A percentile compares a stretch with the other conserved stretches of the same genome.
Conservation (phyloP, 2,329 filamentous ascomycete genomes). For the Clarireedia monteithiana region DNA sequence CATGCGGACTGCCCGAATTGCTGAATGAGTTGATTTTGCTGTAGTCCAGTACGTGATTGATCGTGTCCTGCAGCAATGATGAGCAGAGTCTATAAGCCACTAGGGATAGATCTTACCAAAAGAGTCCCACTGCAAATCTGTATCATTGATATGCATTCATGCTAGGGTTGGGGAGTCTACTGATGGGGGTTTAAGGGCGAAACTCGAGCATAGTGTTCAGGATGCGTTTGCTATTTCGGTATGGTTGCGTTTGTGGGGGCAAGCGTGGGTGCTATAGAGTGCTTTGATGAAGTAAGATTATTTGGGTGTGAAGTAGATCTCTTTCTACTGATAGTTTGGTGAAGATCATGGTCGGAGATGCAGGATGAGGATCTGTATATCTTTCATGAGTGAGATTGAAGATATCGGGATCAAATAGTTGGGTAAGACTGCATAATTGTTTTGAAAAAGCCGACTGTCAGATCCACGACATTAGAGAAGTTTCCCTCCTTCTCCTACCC, state of each 20-base stretch:
- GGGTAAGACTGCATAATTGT: no score
- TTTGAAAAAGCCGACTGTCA: no score
- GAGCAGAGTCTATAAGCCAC: background rate
- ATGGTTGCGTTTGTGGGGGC: constrained; percentile 16
- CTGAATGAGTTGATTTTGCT: constrained; percentile 43
- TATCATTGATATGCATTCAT: constrained; percentile 29
- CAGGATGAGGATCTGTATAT: no score
- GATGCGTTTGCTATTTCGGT: constrained; percentile 18
- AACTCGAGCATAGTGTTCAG: constrained; percentile 16
- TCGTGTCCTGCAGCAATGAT: constrained; percentile 33
- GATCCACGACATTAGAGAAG: no score
- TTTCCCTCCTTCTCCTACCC: no score
- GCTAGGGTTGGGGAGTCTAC: constrained; percentile 11
- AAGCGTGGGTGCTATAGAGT: constrained; percentile 28
- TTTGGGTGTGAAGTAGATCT: no score
- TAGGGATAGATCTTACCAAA: constrained; percentile 21
- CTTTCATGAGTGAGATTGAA: no score
- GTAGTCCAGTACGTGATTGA: constrained; percentile 46
- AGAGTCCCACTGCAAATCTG: constrained; percentile 44
- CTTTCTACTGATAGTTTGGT: no score
- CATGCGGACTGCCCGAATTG: background rate
- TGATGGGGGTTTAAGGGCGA: constrained; percentile 14
- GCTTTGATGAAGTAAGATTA: constrained; percentile 7
- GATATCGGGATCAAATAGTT: no score
- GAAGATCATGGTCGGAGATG: no score